phyloP scores from a whole-genome alignment of 345 rosid genomes.

The Salix koriyanagi region DNA sequence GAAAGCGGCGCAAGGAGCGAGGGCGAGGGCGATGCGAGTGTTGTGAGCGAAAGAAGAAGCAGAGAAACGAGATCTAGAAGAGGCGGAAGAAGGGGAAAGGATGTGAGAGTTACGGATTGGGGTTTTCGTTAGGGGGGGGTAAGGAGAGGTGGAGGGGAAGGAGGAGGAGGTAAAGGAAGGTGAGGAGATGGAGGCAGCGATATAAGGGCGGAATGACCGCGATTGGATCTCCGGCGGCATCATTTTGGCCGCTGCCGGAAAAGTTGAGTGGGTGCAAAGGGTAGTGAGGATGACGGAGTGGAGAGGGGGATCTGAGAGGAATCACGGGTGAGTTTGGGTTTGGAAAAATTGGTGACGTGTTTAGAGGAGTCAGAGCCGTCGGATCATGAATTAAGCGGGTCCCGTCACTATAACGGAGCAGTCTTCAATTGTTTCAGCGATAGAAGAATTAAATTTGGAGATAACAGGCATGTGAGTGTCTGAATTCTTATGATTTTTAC shows the following conservation, averaged over 20 bases:
- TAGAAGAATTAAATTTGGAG: neutral
- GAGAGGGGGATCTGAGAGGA: constrained; percentile 1
- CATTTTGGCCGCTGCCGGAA: constrained; percentile 44
- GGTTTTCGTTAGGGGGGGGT: constrained; percentile 42
- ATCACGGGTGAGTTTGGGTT: neutral
- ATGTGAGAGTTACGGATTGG: constrained; percentile 33
- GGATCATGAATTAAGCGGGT: neutral
- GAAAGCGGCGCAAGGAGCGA: constrained; percentile 78
- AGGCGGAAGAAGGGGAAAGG: constrained; percentile 27
- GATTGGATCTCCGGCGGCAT: constrained; percentile 90
- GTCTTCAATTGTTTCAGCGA: neutral
- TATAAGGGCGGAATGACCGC: constrained; percentile 82
- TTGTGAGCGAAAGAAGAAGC: constrained; percentile 81
- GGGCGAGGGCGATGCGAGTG: constrained; percentile 67
- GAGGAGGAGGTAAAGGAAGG: constrained; percentile 43
- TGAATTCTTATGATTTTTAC: neutral
- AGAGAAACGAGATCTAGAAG: constrained; percentile 55
- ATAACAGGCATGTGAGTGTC: neutral
- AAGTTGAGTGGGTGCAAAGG: neutral
- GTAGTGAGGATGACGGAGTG: neutral
- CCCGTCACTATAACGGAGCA: neutral
- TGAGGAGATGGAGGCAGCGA: constrained; percentile 30
- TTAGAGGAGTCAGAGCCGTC: constrained; percentile 18
- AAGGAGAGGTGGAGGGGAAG: constrained; percentile 30
- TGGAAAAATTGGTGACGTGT: constrained; percentile 24